Evolutionary conservation across 2,329 filamentous ascomycete species (phyloP).

Genomic region (Cordyceps tenuipes): DNA sequence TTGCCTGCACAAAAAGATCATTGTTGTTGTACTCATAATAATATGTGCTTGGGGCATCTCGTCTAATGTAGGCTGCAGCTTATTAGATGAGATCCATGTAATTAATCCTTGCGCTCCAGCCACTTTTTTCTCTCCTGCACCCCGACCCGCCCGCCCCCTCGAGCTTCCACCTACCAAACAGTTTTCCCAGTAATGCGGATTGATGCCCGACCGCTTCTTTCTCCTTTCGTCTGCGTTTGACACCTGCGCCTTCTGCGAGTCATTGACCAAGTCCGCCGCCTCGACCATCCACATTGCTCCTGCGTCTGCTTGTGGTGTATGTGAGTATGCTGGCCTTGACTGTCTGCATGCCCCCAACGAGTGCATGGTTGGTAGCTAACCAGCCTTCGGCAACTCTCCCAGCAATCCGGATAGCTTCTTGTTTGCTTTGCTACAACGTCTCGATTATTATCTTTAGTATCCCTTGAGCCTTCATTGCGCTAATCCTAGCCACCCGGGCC

Average conservation of each 20-base stretch:
- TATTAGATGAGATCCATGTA: background rate
- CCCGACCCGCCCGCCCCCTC: background rate
- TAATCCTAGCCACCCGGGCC: background rate
- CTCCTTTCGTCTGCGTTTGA: constrained; percentile 1
- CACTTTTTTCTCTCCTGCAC: constrained; percentile 7
- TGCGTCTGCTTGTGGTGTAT: background rate
- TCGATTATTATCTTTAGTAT: background rate
- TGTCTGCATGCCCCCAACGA: background rate
- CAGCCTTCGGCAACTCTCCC: constrained; percentile 1
- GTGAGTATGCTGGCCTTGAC: background rate
- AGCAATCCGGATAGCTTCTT: background rate
- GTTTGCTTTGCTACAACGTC: background rate
- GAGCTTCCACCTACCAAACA: background rate
- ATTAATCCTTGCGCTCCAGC: constrained; percentile 7
- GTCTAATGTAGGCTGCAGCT: background rate
- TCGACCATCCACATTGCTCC: background rate
- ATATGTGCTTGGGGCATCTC: background rate
- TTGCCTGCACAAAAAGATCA: background rate
- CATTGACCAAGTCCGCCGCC: background rate
- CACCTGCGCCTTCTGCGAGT: constrained; percentile 2
- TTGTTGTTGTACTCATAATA: background rate
- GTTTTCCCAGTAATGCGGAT: background rate
- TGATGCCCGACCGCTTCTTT: constrained; percentile 12
- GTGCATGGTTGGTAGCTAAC: constrained; percentile 4
- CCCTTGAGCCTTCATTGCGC: background rate